A percentile compares a stretch with the other conserved stretches of the same genome.
Conservation (phyloP, 2,329 filamentous ascomycete genomes). For the Diaporthe citri region DNA sequence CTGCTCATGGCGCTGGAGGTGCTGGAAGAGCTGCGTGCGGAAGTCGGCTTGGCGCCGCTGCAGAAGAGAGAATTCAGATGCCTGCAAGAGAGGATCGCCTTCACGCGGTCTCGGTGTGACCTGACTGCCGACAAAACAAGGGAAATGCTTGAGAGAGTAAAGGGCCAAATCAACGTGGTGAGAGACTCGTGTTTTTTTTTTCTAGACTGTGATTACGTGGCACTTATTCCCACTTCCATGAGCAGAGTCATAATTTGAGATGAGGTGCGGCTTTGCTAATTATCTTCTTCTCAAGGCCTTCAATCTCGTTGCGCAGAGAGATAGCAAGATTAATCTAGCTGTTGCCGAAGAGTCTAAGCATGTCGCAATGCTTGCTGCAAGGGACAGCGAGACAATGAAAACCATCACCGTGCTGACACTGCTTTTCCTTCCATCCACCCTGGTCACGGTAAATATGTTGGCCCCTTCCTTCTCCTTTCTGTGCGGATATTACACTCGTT, state of each 20-base stretch:
- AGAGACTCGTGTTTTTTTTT: too few relatives aligned
- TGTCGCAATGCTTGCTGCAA: slow-evolving; percentile 28
- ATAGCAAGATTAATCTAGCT: slow-evolving; percentile 31
- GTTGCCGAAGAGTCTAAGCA: slow-evolving; percentile 26
- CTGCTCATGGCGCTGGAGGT: neutral
- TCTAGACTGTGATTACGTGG: fast-evolving
- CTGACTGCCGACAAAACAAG: slow-evolving; percentile 19
- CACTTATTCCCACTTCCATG: neutral
- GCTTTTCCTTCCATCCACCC: slow-evolving; percentile 26
- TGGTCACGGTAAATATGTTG: slow-evolving; percentile 5
- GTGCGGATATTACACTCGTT: too few relatives aligned
- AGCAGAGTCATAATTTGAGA: fast-evolving
- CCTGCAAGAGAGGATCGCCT: slow-evolving; percentile 23
- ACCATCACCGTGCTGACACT: slow-evolving; percentile 30
- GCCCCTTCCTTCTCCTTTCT: too few relatives aligned
- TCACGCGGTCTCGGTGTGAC: slow-evolving; percentile 25
- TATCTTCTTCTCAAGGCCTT: slow-evolving; percentile 4
- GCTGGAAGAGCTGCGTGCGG: neutral
- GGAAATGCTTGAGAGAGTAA: slow-evolving; percentile 29
- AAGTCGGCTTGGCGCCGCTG: slow-evolving; percentile 1
- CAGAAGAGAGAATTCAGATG: neutral
- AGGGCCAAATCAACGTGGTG: slow-evolving; percentile 32
- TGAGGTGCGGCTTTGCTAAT: neutral
- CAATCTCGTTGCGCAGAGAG: slow-evolving; percentile 31
- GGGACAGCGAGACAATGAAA: slow-evolving; percentile 35